Base-by-base conservation (phyloP, 352 stramenopile species). In the Globisporangium splendens region DNA sequence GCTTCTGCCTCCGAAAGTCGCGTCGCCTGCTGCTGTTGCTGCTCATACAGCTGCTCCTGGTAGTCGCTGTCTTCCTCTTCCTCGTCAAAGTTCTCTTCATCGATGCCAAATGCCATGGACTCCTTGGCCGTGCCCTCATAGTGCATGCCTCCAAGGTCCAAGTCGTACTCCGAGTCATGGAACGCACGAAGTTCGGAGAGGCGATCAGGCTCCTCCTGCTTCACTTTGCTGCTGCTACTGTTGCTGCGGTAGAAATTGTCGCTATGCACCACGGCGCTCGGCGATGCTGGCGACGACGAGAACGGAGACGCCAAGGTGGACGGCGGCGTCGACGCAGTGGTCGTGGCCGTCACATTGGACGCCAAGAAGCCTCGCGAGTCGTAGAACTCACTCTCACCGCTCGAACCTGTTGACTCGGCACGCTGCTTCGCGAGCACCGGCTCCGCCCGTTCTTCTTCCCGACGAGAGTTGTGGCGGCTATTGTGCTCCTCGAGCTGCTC, bases 121-220 rank as follows among this genome's bases (percentile, higher is more conserved):
- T 44, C 17, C 17, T 44, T 44, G 39, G 17, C 10, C 39, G 39
- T 44, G 39, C 39, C 17, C 17, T 44, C 39, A 3, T n/a, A 44
- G 39, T 44, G 39, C 48, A 62, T 55, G 18, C 69, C 69, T 52
- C 77, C 69, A 41, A 83, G 56, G 1, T 68, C 66, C 35, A 87
- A 50, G 8, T 79, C 61, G 55, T 76, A 88, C 48, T 80, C 75
- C 11, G 72, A 83, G 66, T 88, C 77, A 61, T 88, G 74, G 63
- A 88, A 85, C 44, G 82, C 73, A 47, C 71, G 70, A 24, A 85
- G 8, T 59, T 81, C 72, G 7, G 72, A 81, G 43, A 81, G 75
- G 8, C 72, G 72, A 35, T 35, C 28, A 35, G 28, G 28, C 7
- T 35, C 7, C 33, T 73, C 68, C 56, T 76, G 75, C 6, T 44